Evolutionary conservation across 371 early-diverging fungal genomes (phyloP).

Genomic region (Lichtheimia ornata): DNA sequence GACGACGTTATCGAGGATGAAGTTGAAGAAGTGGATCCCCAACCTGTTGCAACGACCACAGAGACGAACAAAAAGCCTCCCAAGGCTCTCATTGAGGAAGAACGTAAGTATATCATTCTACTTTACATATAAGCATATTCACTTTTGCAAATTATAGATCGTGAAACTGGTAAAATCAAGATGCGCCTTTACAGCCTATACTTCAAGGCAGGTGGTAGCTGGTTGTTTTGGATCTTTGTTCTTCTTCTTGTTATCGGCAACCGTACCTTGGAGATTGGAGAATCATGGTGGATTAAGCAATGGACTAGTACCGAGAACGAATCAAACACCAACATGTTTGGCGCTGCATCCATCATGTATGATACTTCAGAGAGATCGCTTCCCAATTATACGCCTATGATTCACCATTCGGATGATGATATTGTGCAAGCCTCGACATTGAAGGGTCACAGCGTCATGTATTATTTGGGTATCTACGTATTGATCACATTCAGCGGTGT

Average conservation of each 20-base stretch:
- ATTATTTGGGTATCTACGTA: conserved; percentile 45
- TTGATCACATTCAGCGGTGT: conserved; percentile 39
- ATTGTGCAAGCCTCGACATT: not conserved
- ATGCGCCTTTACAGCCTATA: conserved; percentile 51
- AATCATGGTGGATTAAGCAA: conserved; percentile 58
- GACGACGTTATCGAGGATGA: conserved; percentile 26
- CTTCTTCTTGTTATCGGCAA: conserved; percentile 38
- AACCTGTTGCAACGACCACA: not conserved
- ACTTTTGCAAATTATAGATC: conserved; percentile 17
- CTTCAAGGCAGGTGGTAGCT: conserved; percentile 46
- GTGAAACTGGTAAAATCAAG: conserved; percentile 57
- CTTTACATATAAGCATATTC: not conserved
- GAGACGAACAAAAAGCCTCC: conserved; percentile 23
- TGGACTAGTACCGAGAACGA: conserved; percentile 37
- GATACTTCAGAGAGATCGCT: conserved; percentile 11
- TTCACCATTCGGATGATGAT: not conserved
- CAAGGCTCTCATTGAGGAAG: conserved; percentile 36
- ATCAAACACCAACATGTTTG: conserved; percentile 1
- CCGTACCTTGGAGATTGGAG: conserved; percentile 51
- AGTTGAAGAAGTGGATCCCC: conserved; percentile 6
- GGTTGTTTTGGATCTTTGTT: conserved; percentile 52
- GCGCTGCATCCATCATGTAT: conserved; percentile 7
- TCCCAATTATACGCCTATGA: not conserved
- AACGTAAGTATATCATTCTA: conserved; percentile 19
- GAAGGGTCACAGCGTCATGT: conserved; percentile 24